Percentiles rank a stretch among this genome's conserved stretches.
phyloP scores from a whole-genome alignment of 805 yeast genomes.

The Kuraishia molischiana region DNA sequence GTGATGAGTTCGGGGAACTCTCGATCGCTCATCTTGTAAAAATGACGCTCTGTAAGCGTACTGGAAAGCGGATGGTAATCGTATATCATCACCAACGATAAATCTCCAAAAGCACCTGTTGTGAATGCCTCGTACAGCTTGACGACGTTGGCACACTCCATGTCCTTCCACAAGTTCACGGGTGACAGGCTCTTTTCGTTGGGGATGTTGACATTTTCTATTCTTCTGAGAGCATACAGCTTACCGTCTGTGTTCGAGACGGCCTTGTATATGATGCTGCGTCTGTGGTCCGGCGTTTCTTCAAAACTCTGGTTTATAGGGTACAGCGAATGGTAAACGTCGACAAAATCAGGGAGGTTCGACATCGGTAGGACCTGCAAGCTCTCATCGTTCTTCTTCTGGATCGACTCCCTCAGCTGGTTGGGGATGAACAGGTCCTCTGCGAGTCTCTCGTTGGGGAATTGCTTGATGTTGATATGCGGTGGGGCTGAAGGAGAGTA shows the following conservation, averaged over 20 bases:
- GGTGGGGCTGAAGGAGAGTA: constrained; percentile 90
- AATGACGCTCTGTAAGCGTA: constrained; percentile 63
- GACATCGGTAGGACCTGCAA: constrained; percentile 52
- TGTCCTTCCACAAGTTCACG: constrained; percentile 57
- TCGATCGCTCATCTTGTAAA: constrained; percentile 27
- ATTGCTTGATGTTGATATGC: constrained; percentile 46
- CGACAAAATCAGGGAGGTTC: constrained; percentile 66
- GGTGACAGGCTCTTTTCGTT: constrained; percentile 52
- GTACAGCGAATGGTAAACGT: constrained; percentile 73
- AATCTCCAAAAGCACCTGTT: constrained; percentile 75
- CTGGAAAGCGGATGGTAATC: constrained; percentile 76
- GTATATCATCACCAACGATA: constrained; percentile 65
- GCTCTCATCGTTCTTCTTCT: constrained; percentile 71
- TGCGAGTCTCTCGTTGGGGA: constrained; percentile 63
- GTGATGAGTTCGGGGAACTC: constrained; percentile 41
- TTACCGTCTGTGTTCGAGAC: constrained; percentile 71
- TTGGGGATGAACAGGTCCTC: constrained; percentile 64
- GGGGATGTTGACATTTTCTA: constrained; percentile 47
- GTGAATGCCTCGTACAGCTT: constrained; percentile 76
- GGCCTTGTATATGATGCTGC: constrained; percentile 64
- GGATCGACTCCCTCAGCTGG: constrained; percentile 60
- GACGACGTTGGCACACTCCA: constrained; percentile 51
- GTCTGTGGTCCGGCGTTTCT: constrained; percentile 20
- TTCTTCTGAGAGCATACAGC: constrained; percentile 64
- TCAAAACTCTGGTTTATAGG: constrained; percentile 57